phyloP scores from a whole-genome alignment of 768 basidiomycete genomes.

The Lentinus brumalis region DNA sequence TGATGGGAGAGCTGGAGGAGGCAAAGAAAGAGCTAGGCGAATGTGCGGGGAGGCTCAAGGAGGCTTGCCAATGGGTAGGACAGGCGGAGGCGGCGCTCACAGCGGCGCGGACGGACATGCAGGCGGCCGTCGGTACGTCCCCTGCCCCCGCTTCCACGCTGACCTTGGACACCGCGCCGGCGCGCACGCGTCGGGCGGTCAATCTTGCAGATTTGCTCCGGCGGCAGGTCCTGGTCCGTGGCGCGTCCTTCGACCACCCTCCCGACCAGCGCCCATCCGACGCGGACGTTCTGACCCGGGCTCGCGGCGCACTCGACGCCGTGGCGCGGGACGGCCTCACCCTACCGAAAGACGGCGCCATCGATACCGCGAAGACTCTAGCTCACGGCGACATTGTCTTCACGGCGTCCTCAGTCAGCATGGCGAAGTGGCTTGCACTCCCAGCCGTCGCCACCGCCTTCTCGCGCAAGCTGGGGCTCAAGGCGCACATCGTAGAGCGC shows the following conservation, averaged over 20 bases:
- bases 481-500: neutral
- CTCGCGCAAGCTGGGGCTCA: neutral
- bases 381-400: constrained; percentile 1
- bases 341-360: neutral
- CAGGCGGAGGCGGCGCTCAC: neutral
- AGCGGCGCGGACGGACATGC: neutral
- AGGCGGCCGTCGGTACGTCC: neutral
- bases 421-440: constrained; percentile 1
- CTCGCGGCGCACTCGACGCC: neutral
- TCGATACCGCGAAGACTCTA: constrained; percentile 1
- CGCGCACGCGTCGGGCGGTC: constrained; percentile 5
- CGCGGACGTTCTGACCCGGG: neutral
- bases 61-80: neutral
- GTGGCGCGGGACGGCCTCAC: neutral
- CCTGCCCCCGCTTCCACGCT: neutral
- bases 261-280: neutral
- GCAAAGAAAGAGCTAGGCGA: neutral
- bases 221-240: constrained; percentile 3
- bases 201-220: constrained; percentile 1
- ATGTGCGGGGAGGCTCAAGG: neutral
- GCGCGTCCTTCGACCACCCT: neutral
- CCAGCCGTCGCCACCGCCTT: neutral
- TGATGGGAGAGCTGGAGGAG: too few relatives aligned
- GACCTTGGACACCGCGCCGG: constrained; percentile 3
- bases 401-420: neutral